Evolutionary conservation across 306 rosid species (phyloP), one percentile per base, ranked within the genome.

Genomic region (Lathyrus aphaca): DNA sequence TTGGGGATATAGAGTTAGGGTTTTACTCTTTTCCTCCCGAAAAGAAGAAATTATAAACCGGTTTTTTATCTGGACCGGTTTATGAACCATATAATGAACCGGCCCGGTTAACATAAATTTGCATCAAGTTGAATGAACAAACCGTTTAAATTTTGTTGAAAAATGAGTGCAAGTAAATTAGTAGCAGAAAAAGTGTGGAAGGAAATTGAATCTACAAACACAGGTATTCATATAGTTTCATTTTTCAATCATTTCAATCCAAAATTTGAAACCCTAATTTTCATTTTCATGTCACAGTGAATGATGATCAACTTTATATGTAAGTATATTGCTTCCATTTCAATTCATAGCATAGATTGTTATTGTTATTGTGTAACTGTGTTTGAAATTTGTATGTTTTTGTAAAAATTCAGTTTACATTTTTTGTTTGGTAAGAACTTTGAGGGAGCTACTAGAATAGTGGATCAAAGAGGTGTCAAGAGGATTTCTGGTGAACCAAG

Each of bases 371-470:
- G n/a, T n/a, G n/a, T n/a, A n/a, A n/a, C n/a, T 71, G 65, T 11
- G 66, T 17, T 46, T 71, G 5, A 64, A 14, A 10, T 70, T 42
- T 48, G 49, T 25, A 21, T 64, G 32, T 37, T 74, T 77, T 44
- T 25, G 9, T 40, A n/a, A n/a, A n/a, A n/a, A n/a, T n/a, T n/a
- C n/a, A n/a, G n/a, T n/a, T n/a, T 54, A 70, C 90, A 81, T 83
- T 90, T 93, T 89, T 71, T 93, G 81, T 93, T 88, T 68, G 98
- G 97, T 0, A 93, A 90, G 86, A 93, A 93, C 77, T 86, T 88
- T 50, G 97, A 94, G 80, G 84, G 92, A 74, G 96, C 98, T n/a
- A 68, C 85, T 53, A 87, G 91, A 60, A 90, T 88, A 45, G 89
- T 94, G 32, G 98, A 94, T 82, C 96, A 86, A 76, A 80, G 89